phyloP scores from a whole-genome alignment of 257 asterid genomes.

The Asclepias syriaca region DNA sequence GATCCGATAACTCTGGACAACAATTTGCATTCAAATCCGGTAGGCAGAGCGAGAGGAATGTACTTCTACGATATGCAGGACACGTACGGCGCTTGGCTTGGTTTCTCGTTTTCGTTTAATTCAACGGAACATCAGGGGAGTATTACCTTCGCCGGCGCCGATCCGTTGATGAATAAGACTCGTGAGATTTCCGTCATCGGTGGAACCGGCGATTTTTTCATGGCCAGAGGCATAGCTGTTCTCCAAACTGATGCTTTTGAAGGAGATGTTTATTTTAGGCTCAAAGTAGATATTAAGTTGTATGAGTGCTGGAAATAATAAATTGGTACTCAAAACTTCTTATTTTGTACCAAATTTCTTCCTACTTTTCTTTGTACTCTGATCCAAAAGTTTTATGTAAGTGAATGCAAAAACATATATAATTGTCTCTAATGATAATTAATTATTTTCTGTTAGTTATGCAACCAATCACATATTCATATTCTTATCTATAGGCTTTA shows the following conservation, averaged over 20 bases:
- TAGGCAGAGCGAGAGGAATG: slow-evolving; percentile 49
- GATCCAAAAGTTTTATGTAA: too few species aligned
- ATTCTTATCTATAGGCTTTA: neutral
- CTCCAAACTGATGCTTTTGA: slow-evolving; percentile 61
- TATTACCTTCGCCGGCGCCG: slow-evolving; percentile 65
- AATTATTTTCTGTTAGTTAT: too few species aligned
- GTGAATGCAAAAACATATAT: too few species aligned
- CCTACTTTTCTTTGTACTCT: neutral
- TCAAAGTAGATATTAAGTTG: slow-evolving; percentile 44
- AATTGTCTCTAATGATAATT: too few species aligned
- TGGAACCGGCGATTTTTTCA: slow-evolving; percentile 84
- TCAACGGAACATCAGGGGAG: slow-evolving; percentile 44
- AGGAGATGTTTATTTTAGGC: slow-evolving; percentile 63
- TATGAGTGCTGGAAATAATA: slow-evolving; percentile 65
- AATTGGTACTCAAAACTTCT: neutral
- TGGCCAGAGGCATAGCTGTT: slow-evolving; percentile 72
- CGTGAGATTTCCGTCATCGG: slow-evolving; percentile 79
- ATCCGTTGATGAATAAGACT: slow-evolving; percentile 63
- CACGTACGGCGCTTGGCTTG: slow-evolving; percentile 37
- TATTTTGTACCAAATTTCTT: too few species aligned
- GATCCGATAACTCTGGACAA: slow-evolving; percentile 45
- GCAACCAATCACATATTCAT: too few species aligned
- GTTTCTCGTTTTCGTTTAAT: slow-evolving; percentile 33
- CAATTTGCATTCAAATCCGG: slow-evolving; percentile 32
- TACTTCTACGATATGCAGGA: slow-evolving; percentile 33